Conservation (phyloP, 306 rosid genomes). For the Rubus idaeus region DNA sequence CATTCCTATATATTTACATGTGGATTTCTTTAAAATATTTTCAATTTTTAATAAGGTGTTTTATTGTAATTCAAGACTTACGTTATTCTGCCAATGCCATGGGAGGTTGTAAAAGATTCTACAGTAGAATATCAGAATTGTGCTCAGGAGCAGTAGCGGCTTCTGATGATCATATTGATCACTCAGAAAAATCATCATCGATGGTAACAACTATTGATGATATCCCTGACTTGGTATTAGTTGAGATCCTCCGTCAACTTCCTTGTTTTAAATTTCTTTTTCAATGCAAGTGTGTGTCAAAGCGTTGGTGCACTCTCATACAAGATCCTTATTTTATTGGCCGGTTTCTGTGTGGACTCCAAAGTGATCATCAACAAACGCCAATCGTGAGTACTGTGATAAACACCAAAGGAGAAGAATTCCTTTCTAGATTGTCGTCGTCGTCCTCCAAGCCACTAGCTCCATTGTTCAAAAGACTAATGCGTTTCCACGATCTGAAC, state of each 20-base stretch:
- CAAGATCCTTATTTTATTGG: neutral
- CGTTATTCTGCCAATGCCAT: too few species aligned
- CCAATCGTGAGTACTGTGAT: neutral
- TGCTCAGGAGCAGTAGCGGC: too few species aligned
- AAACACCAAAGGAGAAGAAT: neutral
- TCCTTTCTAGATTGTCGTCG: neutral
- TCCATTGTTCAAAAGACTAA: neutral
- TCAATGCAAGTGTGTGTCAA: neutral
- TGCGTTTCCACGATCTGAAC: neutral
- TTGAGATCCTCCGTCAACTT: neutral
- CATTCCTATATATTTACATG: too few species aligned
- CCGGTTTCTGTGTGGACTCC: neutral
- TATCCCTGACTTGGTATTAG: neutral
- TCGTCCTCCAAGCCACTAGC: neutral
- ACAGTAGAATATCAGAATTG: too few species aligned
- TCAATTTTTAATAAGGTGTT: too few species aligned
- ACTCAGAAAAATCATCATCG: neutral
- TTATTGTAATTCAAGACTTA: too few species aligned
- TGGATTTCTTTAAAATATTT: too few species aligned
- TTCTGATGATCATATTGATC: neutral
- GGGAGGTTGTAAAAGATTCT: too few species aligned
- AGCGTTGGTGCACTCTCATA: neutral
- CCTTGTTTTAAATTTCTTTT: neutral
- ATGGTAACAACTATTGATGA: neutral
- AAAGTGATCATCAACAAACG: neutral